phyloP scores from a whole-genome alignment of 768 basidiomycete genomes.

The Podaxis mareebaensis region DNA sequence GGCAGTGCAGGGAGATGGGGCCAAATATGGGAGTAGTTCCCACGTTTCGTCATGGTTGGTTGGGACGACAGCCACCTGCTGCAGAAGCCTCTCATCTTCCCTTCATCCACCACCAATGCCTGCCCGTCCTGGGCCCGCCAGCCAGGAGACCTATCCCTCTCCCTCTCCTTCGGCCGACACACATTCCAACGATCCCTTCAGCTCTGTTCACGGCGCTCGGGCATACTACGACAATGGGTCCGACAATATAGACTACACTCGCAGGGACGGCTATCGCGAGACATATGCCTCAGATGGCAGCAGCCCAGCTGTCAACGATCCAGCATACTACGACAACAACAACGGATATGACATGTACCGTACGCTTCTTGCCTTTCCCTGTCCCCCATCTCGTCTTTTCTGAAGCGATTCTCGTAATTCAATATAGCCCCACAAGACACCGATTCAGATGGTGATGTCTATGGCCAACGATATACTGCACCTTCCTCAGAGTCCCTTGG shows the following conservation, averaged over 20 bases:
- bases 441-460: constrained; percentile 78
- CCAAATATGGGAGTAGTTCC: constrained; percentile 3
- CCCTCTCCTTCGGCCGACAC: constrained; percentile 60
- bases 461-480: constrained; percentile 61
- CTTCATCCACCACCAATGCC: constrained; percentile 39
- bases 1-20: not conserved
- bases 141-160: constrained; percentile 66
- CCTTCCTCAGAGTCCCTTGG: constrained; percentile 80
- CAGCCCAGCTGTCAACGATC: constrained; percentile 60
- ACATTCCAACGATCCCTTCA: constrained; percentile 71
- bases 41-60: constrained; percentile 11
- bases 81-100: constrained; percentile 9
- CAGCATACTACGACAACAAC: constrained; percentile 54
- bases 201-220: constrained; percentile 38
- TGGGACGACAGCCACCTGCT: constrained; percentile 12
- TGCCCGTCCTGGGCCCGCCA: constrained; percentile 53
- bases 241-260: constrained; percentile 63
- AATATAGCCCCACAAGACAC: constrained; percentile 72
- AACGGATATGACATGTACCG: constrained; percentile 66
- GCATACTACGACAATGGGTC: constrained; percentile 75
- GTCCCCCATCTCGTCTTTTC: constrained; percentile 18
- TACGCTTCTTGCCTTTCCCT: constrained; percentile 28
- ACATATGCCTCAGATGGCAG: constrained; percentile 73
- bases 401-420: constrained; percentile 22
- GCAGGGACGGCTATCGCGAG: constrained; percentile 50